Percentiles rank a stretch among this genome's conserved stretches.
These are phyloP conservation scores for Colletotrichum eleusines DNA, from an alignment of 2,329 filamentous ascomycete genomes.

Conservation along the genomic window DNA sequence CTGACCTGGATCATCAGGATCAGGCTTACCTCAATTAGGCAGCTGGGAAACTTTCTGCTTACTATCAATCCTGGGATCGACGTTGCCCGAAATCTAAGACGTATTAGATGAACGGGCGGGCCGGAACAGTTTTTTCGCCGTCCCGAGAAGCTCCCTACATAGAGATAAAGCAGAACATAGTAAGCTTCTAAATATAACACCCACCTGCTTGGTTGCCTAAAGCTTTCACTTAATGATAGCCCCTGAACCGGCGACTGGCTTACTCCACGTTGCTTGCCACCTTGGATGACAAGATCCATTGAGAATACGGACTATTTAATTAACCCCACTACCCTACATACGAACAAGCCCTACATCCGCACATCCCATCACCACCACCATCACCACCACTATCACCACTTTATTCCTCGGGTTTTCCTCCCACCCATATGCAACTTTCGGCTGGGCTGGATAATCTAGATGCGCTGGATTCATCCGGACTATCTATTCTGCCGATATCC, in stretches of 20 bases:
- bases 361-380: too few species aligned
- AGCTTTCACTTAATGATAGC: neutral
- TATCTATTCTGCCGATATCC: too few species aligned
- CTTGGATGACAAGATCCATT: neutral
- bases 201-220: neutral
- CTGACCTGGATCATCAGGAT: neutral
- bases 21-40: slow-evolving; percentile 17
- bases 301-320: too few species aligned
- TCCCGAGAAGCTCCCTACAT: too few species aligned
- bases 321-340: too few species aligned
- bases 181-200: neutral
- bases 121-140: neutral
- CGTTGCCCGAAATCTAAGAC: neutral
- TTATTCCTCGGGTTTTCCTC: too few species aligned
- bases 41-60: neutral
- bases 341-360: too few species aligned
- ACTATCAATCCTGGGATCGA: neutral
- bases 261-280: neutral
- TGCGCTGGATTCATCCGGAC: too few species aligned
- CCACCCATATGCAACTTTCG: too few species aligned
- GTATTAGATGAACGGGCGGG: neutral
- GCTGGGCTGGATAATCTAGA: too few species aligned
- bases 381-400: too few species aligned
- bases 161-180: neutral
- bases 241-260: neutral